Base-by-base conservation (phyloP, 371 early-diverging fungal species). In the Mucor racemosus region DNA sequence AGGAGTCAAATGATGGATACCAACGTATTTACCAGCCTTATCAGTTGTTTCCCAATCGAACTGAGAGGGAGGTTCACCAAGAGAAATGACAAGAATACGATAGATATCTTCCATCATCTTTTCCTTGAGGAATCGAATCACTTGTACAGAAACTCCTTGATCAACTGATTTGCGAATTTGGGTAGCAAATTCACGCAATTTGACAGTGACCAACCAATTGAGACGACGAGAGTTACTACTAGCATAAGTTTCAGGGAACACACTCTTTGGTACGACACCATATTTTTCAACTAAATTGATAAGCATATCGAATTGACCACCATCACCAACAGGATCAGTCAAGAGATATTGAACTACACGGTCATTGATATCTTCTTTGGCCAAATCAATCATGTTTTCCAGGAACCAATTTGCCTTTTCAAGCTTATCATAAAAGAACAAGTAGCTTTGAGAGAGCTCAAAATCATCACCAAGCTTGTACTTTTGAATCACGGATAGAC, bases 371-470 rank as follows among this genome's bases (percentile, higher is more conserved):
- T 91, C 89, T 35, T 71, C 57, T 36, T 88, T 85, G 19, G 86
- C 85, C 40, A 90, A 71, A 39, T 86, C 86, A 75, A 92, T 87
- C 81, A 92, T 86, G 67, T 86, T 88, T 66, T 93, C 92, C 67
- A 93, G 68, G 80, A 92, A 93, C 84, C 90, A 92, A 72, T 93
- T 93, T 63, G 90, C 77, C 81, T 92, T 92, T 72, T 94, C 93
- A 57, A 94, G 80, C 68, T 89, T 89, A 65, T 89, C 94, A 76
- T 88, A 92, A 77, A 93, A 94, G 78, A 93, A 94, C 53, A 94
- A 69, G 58, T 86, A 94, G 42, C 87, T 83, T 75, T 94, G 93
- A 31, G 91, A 91, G 21, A 94, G 83, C 70, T 94, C 94, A 74
- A 94, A 90, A 55, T 87, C 88, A 53, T 94, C 92, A 11, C 46